phyloP scores from a whole-genome alignment of 805 yeast genomes.

The Metschnikowia hibisci region DNA sequence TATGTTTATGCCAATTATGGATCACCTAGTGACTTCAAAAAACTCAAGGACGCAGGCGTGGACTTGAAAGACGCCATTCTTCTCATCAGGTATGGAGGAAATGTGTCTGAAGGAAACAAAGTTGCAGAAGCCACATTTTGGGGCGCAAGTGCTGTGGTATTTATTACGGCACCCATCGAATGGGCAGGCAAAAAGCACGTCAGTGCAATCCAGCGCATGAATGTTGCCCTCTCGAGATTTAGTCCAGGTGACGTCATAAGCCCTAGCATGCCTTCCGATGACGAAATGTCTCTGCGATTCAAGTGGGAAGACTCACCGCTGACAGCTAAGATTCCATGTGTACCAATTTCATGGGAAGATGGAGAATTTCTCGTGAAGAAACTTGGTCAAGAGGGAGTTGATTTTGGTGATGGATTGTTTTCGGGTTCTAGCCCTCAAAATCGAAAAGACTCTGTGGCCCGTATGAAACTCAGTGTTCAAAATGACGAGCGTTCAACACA shows the following conservation, averaged over 20 bases:
- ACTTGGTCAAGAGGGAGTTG: constrained; percentile 26
- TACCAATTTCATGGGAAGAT: constrained; percentile 76
- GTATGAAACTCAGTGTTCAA: constrained; percentile 25
- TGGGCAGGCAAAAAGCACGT: constrained; percentile 21
- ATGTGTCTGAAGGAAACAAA: constrained; percentile 34
- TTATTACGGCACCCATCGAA: constrained; percentile 42
- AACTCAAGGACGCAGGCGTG: constrained; percentile 35
- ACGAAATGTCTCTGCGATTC: constrained; percentile 35
- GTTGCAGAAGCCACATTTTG: constrained; percentile 46
- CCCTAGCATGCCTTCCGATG: constrained; percentile 66
- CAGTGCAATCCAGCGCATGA: constrained; percentile 48
- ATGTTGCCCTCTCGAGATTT: constrained; percentile 55
- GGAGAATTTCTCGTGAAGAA: constrained; percentile 38
- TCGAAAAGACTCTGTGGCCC: constrained; percentile 11
- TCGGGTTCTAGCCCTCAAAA: constrained; percentile 22
- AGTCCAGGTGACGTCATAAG: constrained; percentile 76
- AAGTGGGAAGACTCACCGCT: constrained; percentile 45
- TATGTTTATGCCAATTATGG: constrained; percentile 71
- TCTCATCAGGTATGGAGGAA: constrained; percentile 56
- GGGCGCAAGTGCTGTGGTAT: constrained; percentile 65
- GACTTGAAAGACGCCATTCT: constrained; percentile 49
- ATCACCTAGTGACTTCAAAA: constrained; percentile 46
- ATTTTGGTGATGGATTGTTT: constrained; percentile 25
- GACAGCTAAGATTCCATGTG: constrained; percentile 68
- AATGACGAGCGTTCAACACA: constrained; percentile 53